Base-by-base conservation (phyloP, 768 basidiomycete genomes). In the Termitomyces sp. region DNA sequence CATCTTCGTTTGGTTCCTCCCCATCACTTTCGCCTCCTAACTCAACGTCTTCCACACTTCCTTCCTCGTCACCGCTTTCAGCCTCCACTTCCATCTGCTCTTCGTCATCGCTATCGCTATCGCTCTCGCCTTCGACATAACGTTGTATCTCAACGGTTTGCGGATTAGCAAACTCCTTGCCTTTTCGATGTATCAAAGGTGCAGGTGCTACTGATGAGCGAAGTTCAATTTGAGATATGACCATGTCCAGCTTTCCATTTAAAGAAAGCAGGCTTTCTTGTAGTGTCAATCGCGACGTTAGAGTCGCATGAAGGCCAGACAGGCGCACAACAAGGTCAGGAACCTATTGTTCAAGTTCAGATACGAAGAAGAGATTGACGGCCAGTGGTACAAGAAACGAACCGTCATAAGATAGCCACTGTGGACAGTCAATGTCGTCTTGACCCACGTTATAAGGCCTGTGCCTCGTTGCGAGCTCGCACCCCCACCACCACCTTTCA, bases 391-490 rank as follows among this genome's bases (percentile, higher is more conserved):
- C 37, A 53, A 18, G 29, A 37, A 32, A 59, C 53, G 41, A 80
- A 96, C 95, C 37, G 95, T 96, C 87, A 98, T 91, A 54, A 99
- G 80, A 70, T 98, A 88, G 0, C 90, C 89, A 47, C 92, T 89
- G 70, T 98, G 94, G 14, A 93, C 79, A 14, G 87, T 79, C 53
- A 99, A 76, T 5, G 92, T 90, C 8, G 86, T 86, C 71, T 87
- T 88, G 60, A 90, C 78, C 94, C 88, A 98, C 54, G 71, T 79
- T 52, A 88, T 79, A 57, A 92, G 77, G 42, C 79, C 84, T 46
- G 73, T 82, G 46, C 84, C 90, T 62, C 89, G 76, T 72, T 91
- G 91, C 44, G 85, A 85, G 66, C 88, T 92, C 53, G 88, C 90
- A 54, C 86, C 90, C 0, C 85, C 86, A 1, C 88, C 87, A 2